Evolutionary conservation across 192 early-diverging fungal species (phyloP).

Genomic region (Piromyces sp.): DNA sequence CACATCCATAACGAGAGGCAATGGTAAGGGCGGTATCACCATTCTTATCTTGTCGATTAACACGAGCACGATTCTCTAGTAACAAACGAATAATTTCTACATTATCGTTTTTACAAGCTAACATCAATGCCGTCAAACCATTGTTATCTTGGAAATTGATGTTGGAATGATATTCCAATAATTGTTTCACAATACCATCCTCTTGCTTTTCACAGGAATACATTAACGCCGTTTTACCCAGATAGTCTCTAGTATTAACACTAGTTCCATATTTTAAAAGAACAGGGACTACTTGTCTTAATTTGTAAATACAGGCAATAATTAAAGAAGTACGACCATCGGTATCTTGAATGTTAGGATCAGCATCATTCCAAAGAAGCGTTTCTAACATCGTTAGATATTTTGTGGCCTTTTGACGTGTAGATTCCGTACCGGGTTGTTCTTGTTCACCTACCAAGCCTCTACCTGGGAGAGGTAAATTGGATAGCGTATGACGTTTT

Average conservation of each 20-base stretch:
- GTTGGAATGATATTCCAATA: neutral
- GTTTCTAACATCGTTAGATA: neutral
- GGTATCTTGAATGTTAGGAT: neutral
- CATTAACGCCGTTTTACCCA: neutral
- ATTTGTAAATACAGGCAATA: neutral
- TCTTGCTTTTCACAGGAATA: neutral
- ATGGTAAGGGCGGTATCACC: neutral
- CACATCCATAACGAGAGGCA: neutral
- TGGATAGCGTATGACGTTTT: too few relatives aligned
- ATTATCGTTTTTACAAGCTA: neutral
- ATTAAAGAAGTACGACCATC: neutral
- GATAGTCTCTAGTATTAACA: neutral
- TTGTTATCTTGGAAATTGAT: neutral
- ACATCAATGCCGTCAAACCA: neutral
- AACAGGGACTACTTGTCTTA: neutral
- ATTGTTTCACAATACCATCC: neutral
- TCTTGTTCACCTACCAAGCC: neutral
- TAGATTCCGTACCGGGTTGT: neutral
- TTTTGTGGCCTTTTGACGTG: neutral
- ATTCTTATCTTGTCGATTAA: neutral
- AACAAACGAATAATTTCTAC: neutral
- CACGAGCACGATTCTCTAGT: neutral
- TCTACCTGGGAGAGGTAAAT: too few relatives aligned
- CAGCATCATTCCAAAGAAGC: neutral
- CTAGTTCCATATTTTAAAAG: neutral